phyloP scores from a whole-genome alignment of 345 rosid species.

The Lepidium aucheri region DNA sequence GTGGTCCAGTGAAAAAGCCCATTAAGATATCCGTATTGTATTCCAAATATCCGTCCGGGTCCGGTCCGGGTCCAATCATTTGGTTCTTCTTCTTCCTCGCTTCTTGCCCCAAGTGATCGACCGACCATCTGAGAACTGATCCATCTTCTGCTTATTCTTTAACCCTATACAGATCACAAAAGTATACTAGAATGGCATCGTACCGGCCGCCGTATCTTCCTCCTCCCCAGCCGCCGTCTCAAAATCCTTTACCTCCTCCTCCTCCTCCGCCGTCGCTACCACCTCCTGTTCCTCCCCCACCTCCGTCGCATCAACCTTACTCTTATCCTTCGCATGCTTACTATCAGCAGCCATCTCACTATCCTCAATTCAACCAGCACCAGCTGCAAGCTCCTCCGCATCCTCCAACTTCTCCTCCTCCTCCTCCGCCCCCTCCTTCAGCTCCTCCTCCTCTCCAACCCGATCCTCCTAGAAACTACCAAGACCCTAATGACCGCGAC shows the following conservation, averaged over 20 bases:
- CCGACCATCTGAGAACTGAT: too few species aligned
- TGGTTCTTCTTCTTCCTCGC: too few species aligned
- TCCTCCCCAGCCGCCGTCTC: slow-evolving; percentile 32
- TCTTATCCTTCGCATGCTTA: slow-evolving; percentile 54
- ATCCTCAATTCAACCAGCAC: slow-evolving; percentile 48
- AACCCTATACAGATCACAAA: neutral
- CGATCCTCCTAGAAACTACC: slow-evolving; percentile 41
- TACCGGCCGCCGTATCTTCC: slow-evolving; percentile 27
- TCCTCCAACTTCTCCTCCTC: slow-evolving; percentile 51
- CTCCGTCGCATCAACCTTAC: slow-evolving; percentile 57
- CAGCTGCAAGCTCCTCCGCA: slow-evolving; percentile 44
- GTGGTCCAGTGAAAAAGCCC: too few species aligned
- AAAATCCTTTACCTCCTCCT: slow-evolving; percentile 43
- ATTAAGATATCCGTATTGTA: too few species aligned
- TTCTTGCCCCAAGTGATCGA: too few species aligned
- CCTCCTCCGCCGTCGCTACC: slow-evolving; percentile 32
- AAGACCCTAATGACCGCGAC: slow-evolving; percentile 43
- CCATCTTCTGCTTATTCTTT: too few species aligned
- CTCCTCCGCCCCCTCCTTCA: slow-evolving; percentile 82
- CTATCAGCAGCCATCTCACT: slow-evolving; percentile 53
- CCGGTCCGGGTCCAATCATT: too few species aligned
- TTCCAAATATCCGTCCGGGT: too few species aligned
- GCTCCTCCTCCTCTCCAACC: slow-evolving; percentile 73
- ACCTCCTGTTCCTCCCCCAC: slow-evolving; percentile 42
- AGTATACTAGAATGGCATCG: slow-evolving; percentile 21